Base-by-base conservation (phyloP, 1,284 basidiomycete genomes). In the Exsudoporus floridanus region DNA sequence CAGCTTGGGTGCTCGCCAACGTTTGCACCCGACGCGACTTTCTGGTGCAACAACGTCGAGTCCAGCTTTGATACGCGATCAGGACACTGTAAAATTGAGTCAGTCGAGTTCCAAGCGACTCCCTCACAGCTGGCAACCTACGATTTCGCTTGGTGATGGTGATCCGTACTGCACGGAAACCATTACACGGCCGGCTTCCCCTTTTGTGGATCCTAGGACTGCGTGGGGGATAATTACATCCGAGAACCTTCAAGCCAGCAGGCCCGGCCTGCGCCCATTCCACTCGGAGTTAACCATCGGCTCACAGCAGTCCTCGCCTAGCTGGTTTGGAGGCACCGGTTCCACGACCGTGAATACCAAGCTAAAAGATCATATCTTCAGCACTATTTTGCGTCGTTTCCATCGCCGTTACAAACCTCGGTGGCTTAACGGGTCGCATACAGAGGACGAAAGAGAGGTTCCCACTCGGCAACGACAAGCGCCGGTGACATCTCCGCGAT, bases 281-380 rank as follows among this genome's bases (percentile, higher is more conserved):
- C 62, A 65, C 56, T 76, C 77, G 5, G 78, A 79, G 38, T 65
- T 66, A 42, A 55, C 53, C 9, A 50, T 72, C 9, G 62, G 58
- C 12, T 62, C 60, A 9, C 65, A 70, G 14, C 74, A 71, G 28
- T 71, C 52, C 21, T 53, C 76, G 12, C 77, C 61, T 16, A 66
- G 80, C 54, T 77, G 78, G 78, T 92, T 90, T 61, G 90, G 88
- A 35, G 94, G 94, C 4, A 90, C 86, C 1, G 94, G 94, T 1
- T 92, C 90, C 14, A 97, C 94, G 2, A 83, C 86, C 41, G 94
- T 97, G 51, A 97, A 98, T 70, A 92, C 89, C 38, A 90, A 84
- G 69, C 76, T 98, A 53, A 94, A 94, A 72, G 93, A 97, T 64
- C 92, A 95, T 60, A 91, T 98, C 41, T 94, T 98, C 67, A 88